Evolutionary conservation across 2,329 filamentous ascomycete genomes (phyloP), one percentile per base, ranked within the genome.

Genomic region (Reticulascus tulasneorum): DNA sequence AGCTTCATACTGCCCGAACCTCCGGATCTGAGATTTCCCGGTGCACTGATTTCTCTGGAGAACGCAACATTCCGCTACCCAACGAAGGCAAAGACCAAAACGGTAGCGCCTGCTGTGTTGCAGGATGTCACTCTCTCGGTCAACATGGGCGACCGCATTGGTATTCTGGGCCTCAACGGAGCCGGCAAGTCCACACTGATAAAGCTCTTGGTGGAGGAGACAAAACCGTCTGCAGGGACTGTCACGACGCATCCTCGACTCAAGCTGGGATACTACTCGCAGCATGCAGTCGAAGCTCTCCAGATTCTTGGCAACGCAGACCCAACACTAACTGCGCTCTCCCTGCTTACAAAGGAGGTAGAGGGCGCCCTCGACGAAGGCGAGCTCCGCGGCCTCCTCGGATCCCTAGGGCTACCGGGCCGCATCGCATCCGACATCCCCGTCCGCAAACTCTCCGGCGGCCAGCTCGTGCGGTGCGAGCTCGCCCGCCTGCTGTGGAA

Each of bases 161-260:
- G 85, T 0, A 71, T 94, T 25, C 69, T 87, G 17, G 88, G 87
- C 0, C 67, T 93, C 27, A 94, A 94, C 54, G 88, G 87, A 2
- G 76, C 79, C 1, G 88, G 88, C 3, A 94, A 94, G 58, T 87
- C 85, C 2, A 93, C 87, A 0, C 66, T 94, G 9, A 70, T 91
- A 39, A 80, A 77, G 30, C 63, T 91, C 5, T 71, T 91, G 3
- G 79, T 81, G n/a, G 77, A 74, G 1, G 68, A 71, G 11, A 58
- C 71, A 2, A 66, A 64, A 6, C 79, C 83, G 0, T 76, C 74
- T 0, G 66, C 71, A 4, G 85, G 86, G 1, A 76, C 67, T 0
- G 62, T 86, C 3, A 73, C 75, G 1, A 69, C 69, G 0, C 87
- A 94, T 55, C 75, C 87, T 0, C 71, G 86, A 15, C 64, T 86